A percentile compares a stretch with the other conserved stretches of the same genome.
Evolutionary conservation across 441 rosid species (phyloP).

Genomic region (Populus hybrid): DNA sequence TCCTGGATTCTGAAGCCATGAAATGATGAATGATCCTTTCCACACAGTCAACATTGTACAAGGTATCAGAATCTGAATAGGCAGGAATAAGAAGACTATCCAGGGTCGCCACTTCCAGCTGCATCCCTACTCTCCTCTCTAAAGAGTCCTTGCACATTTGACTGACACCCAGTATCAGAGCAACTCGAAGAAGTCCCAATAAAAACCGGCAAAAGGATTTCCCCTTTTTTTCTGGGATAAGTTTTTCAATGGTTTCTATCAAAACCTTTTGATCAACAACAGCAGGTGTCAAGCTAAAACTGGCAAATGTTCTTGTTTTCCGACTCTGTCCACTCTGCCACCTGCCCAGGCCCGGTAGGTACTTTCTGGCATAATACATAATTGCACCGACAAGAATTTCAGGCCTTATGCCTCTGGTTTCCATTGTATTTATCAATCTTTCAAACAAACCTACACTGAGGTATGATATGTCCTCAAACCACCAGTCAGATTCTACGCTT

Average conservation of each 20-base stretch:
- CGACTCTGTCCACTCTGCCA: constrained; percentile 67
- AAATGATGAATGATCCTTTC: constrained; percentile 64
- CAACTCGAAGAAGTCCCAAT: constrained; percentile 81
- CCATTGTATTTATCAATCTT: constrained; percentile 70
- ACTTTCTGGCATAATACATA: constrained; percentile 82
- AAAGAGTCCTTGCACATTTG: constrained; percentile 46
- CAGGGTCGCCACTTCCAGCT: constrained; percentile 76
- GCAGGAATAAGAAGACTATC: constrained; percentile 84
- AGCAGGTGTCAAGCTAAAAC: constrained; percentile 64
- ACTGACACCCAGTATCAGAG: constrained; percentile 62
- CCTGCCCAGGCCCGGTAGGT: constrained; percentile 85
- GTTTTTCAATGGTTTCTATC: constrained; percentile 60
- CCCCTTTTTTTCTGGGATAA: constrained; percentile 82
- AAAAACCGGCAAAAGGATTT: constrained; percentile 79
- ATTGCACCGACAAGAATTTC: constrained; percentile 73
- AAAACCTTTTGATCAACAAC: constrained; percentile 65
- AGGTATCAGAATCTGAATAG: constrained; percentile 73
- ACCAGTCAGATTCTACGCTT: constrained; percentile 85
- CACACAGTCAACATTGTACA: constrained; percentile 71
- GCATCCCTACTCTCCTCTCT: constrained; percentile 85
- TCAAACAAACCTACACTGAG: constrained; percentile 66
- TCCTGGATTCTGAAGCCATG: constrained; percentile 42
- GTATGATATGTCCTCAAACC: constrained; percentile 87
- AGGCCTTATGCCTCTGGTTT: constrained; percentile 58
- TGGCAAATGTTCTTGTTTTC: constrained; percentile 58